Percentiles rank a stretch among this genome's conserved stretches.
phyloP scores from a whole-genome alignment of 1,284 basidiomycete species.

The Apiotrichum veenhuisii region DNA sequence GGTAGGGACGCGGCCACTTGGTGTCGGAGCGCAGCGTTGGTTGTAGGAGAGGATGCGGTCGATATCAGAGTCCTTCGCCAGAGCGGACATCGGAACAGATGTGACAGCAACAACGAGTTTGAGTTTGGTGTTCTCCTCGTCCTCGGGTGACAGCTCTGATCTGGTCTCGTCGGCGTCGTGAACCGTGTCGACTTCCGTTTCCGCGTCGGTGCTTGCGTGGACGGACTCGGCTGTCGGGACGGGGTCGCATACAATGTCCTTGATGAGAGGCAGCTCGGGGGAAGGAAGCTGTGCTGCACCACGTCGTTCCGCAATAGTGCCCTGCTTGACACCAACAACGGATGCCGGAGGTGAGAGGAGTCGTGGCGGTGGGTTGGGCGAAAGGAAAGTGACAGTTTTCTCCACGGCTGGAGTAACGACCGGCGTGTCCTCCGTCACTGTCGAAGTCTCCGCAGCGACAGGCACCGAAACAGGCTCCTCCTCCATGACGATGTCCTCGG shows the following conservation, averaged over 20 bases:
- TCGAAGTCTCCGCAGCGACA: not conserved
- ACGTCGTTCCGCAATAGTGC: slow-evolving; percentile 38
- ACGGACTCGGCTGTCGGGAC: slow-evolving; percentile 29
- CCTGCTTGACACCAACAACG: slow-evolving; percentile 1
- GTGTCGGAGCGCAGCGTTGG: slow-evolving; percentile 21
- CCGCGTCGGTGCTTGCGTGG: slow-evolving; percentile 28
- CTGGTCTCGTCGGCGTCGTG: not conserved
- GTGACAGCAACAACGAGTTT: slow-evolving; percentile 22
- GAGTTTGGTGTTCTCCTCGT: slow-evolving; percentile 18
- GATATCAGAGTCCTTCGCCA: slow-evolving; percentile 13
- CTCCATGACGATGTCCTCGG: not conserved
- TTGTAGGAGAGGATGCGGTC: slow-evolving; percentile 32
- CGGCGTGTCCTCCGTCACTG: not conserved
- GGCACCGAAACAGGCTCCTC: not conserved
- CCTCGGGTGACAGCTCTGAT: slow-evolving; percentile 13
- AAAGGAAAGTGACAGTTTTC: slow-evolving; percentile 15
- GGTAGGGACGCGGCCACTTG: slow-evolving; percentile 13
- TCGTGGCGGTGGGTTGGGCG: slow-evolving; percentile 7
- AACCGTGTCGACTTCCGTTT: slow-evolving; percentile 16
- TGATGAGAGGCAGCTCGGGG: not conserved
- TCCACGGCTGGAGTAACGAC: not conserved
- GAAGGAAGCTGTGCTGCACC: slow-evolving; percentile 21
- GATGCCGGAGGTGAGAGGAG: not conserved
- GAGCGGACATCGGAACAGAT: not conserved
- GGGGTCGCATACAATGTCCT: slow-evolving; percentile 1